Base-by-base conservation (phyloP, 192 early-diverging fungal species). In the Glomus cerebriforme region DNA sequence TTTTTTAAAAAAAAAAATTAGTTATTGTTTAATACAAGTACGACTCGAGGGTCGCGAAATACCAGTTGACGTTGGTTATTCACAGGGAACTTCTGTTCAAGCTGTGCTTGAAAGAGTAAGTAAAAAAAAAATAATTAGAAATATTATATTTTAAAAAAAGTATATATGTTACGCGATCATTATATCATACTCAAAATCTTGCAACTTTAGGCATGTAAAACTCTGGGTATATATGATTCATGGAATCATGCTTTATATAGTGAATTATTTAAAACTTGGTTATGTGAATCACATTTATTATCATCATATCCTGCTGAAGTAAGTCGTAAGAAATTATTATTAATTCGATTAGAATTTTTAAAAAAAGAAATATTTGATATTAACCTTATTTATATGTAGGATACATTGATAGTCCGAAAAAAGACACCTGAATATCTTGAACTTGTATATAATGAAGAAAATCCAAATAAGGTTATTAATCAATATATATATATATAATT, bases 241-340 rank as follows among this genome's bases (percentile, higher is more conserved):
- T 78, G 77, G 77, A 78, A 78, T 69, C 67, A 78, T 35, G 77
- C 77, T 59, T 49, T 78, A 31, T 78, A 69, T 35, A 78, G 77
- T 58, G 34, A 66, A 69, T 49, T 78, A 32, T 78, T 78, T 47
- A 67, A 78, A 34, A 59, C 34, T 37, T 78, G 77, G 77, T 22
- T 78, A 59, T 78, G 66, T 39, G 77, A 78, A 7, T 78, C 77
- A 26, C 47, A 78, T 69, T 35, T 78, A 54, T 59, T 78, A 24
- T 78, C 77, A 37, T 78, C 77, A 17, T 35, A 69, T 59, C 77
- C 77, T 0, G 77, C 64, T 27, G 77, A 78, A 34, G 77, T 78
- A 58, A 31, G 39, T 32, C 22, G 12, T 13, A 37, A 35, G 2
- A 65, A 29, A 24, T 29, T 26, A 47, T 35, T 27, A 47, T 24